These are phyloP conservation scores for Acephala macrosclerotiorum DNA, from an alignment of 2,329 filamentous ascomycete genomes.

Conservation along the genomic window DNA sequence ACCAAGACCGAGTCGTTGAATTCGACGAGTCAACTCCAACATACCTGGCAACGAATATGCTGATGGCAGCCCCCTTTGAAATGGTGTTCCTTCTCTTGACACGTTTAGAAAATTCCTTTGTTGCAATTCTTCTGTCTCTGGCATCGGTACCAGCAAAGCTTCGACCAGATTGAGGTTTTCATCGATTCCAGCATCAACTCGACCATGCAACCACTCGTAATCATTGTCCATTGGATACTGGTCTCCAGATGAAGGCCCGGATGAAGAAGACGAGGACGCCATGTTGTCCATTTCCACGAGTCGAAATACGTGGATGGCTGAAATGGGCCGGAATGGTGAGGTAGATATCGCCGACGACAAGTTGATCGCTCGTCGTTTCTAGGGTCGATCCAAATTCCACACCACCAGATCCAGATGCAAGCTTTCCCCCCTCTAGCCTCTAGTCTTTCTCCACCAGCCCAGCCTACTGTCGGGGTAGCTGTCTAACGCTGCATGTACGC, in stretches of 20 bases:
- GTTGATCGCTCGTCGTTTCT: neutral
- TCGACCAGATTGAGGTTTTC: conserved; percentile 30
- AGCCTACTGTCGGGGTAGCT: too few relatives aligned
- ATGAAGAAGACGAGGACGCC: conserved; percentile 5
- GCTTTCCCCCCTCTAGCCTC: neutral
- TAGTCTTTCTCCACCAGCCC: neutral
- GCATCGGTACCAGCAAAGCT: conserved; percentile 6
- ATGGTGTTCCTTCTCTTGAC: neutral
- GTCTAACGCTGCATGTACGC: conserved; percentile 3
- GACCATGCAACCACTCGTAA: conserved; percentile 35
- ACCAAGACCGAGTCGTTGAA: neutral
- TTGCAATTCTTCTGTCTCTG: neutral
- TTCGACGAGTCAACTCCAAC: neutral
- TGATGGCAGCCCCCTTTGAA: neutral
- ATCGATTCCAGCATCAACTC: conserved; percentile 29
- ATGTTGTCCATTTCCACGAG: neutral
- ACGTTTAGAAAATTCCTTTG: neutral
- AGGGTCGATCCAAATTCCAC: neutral
- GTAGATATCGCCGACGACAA: neutral
- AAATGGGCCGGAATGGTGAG: neutral
- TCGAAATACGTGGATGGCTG: neutral
- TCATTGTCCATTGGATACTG: conserved; percentile 33
- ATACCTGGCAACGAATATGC: neutral
- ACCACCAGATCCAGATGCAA: neutral
- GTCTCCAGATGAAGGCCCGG: conserved; percentile 14